Conservation (phyloP, 495 filamentous ascomycete species). For the Aspergillus haitiensis region DNA sequence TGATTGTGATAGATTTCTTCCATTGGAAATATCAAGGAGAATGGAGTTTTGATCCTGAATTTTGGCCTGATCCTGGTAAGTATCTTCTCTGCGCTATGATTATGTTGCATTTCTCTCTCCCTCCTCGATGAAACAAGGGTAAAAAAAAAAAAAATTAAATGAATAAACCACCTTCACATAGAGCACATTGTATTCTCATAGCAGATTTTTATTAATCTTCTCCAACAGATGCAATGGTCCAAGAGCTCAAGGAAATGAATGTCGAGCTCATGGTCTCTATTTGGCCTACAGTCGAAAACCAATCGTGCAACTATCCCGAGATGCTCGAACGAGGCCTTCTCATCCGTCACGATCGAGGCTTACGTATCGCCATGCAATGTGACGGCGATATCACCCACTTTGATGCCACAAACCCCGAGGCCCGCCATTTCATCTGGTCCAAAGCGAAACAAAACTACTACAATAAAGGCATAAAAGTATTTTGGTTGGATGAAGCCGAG, state of each 20-base stretch:
- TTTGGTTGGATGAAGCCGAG: conserved; percentile 64
- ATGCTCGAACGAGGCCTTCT: conserved; percentile 56
- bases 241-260: conserved; percentile 50
- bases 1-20: conserved; percentile 63
- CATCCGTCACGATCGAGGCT: conserved; percentile 54
- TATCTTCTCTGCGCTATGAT: not conserved
- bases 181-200: too few relatives aligned
- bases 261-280: conserved; percentile 62
- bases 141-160: too few relatives aligned
- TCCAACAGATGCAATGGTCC: conserved; percentile 51
- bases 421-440: conserved; percentile 54
- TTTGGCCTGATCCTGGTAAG: conserved; percentile 57
- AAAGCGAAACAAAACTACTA: conserved; percentile 56
- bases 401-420: conserved; percentile 56
- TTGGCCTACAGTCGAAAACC: conserved; percentile 58
- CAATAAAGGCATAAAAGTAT: conserved; percentile 55
- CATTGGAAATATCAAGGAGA: conserved; percentile 62
- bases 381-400: conserved; percentile 56
- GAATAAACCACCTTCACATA: too few relatives aligned
- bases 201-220: conserved; percentile 10
- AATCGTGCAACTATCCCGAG: conserved; percentile 52
- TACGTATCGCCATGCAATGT: conserved; percentile 53
- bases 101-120: too few relatives aligned
- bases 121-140: too few relatives aligned
- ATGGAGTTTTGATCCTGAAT: conserved; percentile 57